Evolutionary conservation across 176 grass and related monocot species (phyloP).

Genomic region (Tillandsia fasciculata): DNA sequence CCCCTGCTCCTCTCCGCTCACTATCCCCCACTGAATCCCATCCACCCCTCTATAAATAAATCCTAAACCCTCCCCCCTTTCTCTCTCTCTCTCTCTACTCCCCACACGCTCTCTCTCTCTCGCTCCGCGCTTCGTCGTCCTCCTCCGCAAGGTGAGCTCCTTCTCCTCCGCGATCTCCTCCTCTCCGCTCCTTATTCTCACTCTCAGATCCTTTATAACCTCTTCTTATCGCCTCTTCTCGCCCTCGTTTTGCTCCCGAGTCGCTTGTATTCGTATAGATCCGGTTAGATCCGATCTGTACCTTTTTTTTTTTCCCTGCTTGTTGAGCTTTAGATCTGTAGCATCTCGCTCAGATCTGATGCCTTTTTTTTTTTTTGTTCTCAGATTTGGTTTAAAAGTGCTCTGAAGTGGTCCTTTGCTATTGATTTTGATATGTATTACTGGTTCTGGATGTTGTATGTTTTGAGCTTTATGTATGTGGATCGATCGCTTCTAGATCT

Average conservation of each 20-base stretch:
- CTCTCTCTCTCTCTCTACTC: not conserved
- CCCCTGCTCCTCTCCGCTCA: no score
- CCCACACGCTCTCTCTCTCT: not conserved
- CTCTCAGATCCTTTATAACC: not conserved
- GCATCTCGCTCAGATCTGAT: not conserved
- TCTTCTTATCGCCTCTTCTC: not conserved
- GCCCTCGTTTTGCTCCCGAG: not conserved
- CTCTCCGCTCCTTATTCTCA: not conserved
- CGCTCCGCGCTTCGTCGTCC: not conserved
- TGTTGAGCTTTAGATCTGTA: not conserved
- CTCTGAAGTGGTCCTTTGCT: not conserved
- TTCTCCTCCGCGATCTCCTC: slow-evolving; percentile 1
- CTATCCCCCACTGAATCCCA: no score
- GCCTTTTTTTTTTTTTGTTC: not conserved
- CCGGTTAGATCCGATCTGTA: not conserved
- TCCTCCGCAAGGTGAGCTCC: not conserved
- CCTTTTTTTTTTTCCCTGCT: not conserved
- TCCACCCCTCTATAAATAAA: no score
- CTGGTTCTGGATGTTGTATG: not conserved
- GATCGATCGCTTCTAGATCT: not conserved
- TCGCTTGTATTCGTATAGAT: not conserved
- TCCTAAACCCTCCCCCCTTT: no score
- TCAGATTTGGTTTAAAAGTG: not conserved
- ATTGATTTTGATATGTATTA: not conserved
- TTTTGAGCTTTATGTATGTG: not conserved